Conservation (phyloP, 345 rosid genomes). For the Eucalyptus melliodora region DNA sequence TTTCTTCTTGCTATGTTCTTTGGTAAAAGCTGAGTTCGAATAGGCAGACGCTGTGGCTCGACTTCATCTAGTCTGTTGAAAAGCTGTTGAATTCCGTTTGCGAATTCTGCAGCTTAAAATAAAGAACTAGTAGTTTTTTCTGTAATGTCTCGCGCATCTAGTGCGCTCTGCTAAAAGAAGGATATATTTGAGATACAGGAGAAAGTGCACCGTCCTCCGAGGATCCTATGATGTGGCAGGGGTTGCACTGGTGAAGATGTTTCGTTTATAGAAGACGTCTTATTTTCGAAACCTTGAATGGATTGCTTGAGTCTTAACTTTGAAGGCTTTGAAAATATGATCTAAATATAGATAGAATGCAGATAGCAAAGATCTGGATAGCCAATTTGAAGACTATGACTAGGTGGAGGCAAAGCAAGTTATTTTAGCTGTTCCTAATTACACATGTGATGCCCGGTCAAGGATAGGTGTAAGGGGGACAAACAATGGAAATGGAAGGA, state of each 20-base stretch:
- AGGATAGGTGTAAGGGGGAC: neutral
- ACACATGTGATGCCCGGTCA: neutral
- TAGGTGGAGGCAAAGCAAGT: neutral
- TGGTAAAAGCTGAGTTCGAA: neutral
- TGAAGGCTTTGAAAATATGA: neutral
- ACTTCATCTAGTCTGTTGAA: neutral
- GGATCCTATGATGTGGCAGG: neutral
- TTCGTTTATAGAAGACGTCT: neutral
- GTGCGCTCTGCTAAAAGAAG: neutral
- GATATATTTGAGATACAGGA: neutral
- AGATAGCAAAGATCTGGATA: neutral
- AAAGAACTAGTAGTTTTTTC: neutral
- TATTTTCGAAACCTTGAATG: neutral
- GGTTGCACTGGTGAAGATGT: neutral
- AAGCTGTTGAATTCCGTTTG: neutral
- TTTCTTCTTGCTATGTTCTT: neutral
- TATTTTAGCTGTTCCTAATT: neutral
- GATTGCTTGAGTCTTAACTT: neutral
- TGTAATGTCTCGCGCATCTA: neutral
- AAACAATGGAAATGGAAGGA: neutral
- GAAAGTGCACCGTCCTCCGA: accelerated
- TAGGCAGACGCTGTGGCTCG: too few relatives aligned
- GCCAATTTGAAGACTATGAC: neutral
- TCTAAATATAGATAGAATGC: neutral
- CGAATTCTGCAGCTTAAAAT: neutral